These are phyloP conservation scores for Verticillium isaacii DNA, from an alignment of 2,329 filamentous ascomycete species.

Conservation along the genomic window DNA sequence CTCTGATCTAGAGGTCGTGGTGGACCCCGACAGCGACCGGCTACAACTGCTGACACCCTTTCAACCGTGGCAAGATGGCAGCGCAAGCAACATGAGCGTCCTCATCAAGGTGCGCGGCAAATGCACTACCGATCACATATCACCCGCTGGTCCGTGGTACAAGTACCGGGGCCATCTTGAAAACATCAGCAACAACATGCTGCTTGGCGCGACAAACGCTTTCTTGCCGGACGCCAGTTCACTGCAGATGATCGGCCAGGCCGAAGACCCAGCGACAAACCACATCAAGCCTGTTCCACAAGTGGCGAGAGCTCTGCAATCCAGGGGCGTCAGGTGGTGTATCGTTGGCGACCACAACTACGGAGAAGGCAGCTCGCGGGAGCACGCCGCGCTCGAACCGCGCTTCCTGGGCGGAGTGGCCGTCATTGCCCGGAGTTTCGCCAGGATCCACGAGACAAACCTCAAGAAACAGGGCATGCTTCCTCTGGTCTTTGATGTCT, in stretches of 20 bases:
- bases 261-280: slow-evolving; percentile 15
- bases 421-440: slow-evolving; percentile 77
- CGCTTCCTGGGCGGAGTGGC: slow-evolving; percentile 78
- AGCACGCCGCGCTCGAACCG: slow-evolving; percentile 83
- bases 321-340: slow-evolving; percentile 19
- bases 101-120: slow-evolving; percentile 30
- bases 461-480: slow-evolving; percentile 71
- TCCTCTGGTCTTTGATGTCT: slow-evolving; percentile 63
- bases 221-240: slow-evolving; percentile 17
- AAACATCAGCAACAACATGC: slow-evolving; percentile 30
- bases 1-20: slow-evolving; percentile 15
- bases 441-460: slow-evolving; percentile 90
- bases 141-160: slow-evolving; percentile 31
- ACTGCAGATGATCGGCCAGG: slow-evolving; percentile 19
- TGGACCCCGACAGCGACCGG: slow-evolving; percentile 22
- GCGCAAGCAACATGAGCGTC: slow-evolving; percentile 17
- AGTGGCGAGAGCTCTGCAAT: slow-evolving; percentile 18
- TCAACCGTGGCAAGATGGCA: slow-evolving; percentile 18
- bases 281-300: slow-evolving; percentile 19
- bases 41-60: slow-evolving; percentile 23
- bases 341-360: slow-evolving; percentile 51
- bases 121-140: slow-evolving; percentile 34
- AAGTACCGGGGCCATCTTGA: slow-evolving; percentile 32
- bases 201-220: slow-evolving; percentile 26
- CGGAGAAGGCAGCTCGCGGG: slow-evolving; percentile 79